Conservation (phyloP, 345 rosid genomes). For the Arabidopsis suecica region DNA sequence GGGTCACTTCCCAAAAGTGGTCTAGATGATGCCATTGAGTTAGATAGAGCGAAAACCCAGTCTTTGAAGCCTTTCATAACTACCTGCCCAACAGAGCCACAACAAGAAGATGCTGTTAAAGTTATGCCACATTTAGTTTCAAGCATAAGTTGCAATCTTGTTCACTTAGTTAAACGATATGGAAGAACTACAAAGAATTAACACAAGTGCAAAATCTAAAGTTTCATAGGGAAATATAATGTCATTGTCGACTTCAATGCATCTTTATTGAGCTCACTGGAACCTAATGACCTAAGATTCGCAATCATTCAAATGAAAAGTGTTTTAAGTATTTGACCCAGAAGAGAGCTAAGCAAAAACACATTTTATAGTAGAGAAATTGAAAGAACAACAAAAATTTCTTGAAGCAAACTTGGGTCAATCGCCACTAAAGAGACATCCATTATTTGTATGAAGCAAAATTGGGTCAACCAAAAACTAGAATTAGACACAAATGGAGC, state of each 20-base stretch:
- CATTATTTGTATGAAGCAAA: not conserved
- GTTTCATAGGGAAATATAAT: not conserved
- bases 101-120: not conserved
- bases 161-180: not conserved
- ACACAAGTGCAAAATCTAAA: not conserved
- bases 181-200: not conserved
- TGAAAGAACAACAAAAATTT: not conserved
- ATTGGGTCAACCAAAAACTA: conserved; percentile 8
- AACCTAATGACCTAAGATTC: conserved; percentile 8
- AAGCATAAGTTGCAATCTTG: not conserved
- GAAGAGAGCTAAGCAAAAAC: not conserved
- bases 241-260: too few relatives aligned
- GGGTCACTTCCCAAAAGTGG: conserved; percentile 60
- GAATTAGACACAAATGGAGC: conserved; percentile 3
- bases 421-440: not conserved
- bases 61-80: conserved; percentile 82
- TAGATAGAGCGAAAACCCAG: conserved; percentile 67
- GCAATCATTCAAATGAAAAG: not conserved
- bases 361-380: not conserved
- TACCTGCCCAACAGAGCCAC: conserved; percentile 23
- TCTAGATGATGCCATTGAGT: conserved; percentile 66
- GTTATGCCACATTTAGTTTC: not conserved
- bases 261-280: too few relatives aligned
- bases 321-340: not conserved
- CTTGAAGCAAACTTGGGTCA: conserved; percentile 17